phyloP scores from a whole-genome alignment of 2,329 filamentous ascomycete species.

The Exophiala dermatitidis region DNA sequence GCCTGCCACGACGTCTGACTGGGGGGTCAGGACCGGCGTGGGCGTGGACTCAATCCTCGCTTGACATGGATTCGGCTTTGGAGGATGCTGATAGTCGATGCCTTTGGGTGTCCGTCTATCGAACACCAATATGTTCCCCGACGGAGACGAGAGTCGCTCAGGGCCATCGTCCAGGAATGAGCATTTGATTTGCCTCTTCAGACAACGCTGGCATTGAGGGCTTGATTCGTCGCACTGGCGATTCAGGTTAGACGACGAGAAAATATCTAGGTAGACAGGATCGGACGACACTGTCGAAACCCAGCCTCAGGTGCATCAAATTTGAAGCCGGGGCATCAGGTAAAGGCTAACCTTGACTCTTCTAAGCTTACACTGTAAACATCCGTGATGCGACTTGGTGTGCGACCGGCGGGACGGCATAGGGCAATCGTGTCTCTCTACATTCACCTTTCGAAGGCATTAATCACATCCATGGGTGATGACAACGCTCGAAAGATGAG shows the following conservation, averaged over 20 bases:
- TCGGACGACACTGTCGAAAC: background rate
- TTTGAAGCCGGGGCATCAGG: background rate
- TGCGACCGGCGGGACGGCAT: constrained; percentile 28
- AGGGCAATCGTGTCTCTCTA: background rate
- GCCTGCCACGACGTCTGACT: constrained; percentile 1
- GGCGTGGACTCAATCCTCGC: constrained; percentile 4
- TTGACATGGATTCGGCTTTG: constrained; percentile 11
- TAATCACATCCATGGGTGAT: background rate
- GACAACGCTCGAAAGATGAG: background rate
- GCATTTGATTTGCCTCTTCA: constrained; percentile 26
- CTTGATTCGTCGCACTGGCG: constrained; percentile 25
- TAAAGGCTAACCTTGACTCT: constrained; percentile 26
- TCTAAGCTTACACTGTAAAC: constrained; percentile 25
- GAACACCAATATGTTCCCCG: constrained; percentile 7
- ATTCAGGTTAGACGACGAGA: background rate
- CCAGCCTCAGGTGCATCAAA: background rate
- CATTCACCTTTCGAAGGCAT: background rate
- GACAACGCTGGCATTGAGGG: constrained; percentile 26
- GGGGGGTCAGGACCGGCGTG: constrained; percentile 1
- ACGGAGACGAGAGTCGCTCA: constrained; percentile 16
- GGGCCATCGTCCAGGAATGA: constrained; percentile 24
- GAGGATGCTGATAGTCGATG: constrained; percentile 13
- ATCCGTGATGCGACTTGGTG: constrained; percentile 28
- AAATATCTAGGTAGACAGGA: background rate
- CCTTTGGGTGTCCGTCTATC: constrained; percentile 19